A percentile compares a stretch with the other conserved stretches of the same genome.
Conservation (phyloP, 176 grass and related monocot species). For the Oryza glumipatula region DNA sequence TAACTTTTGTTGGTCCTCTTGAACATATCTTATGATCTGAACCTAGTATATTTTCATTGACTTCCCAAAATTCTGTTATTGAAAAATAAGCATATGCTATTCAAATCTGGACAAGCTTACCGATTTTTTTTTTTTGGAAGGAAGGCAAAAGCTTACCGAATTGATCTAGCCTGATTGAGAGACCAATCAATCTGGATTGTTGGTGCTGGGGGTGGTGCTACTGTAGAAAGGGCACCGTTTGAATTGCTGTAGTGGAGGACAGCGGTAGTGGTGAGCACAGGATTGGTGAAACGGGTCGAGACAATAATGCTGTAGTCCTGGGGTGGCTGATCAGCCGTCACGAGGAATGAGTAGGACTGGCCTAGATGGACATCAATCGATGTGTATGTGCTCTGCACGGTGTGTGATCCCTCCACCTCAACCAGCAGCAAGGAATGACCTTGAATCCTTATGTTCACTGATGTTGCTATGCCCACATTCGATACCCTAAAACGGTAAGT, state of each 20-base stretch:
- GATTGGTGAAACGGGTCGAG: conserved; percentile 78
- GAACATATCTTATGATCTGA: no score
- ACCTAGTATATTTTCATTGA: neutral
- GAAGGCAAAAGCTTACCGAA: conserved; percentile 39
- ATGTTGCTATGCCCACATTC: conserved; percentile 78
- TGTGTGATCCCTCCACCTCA: conserved; percentile 97
- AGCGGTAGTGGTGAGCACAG: conserved; percentile 62
- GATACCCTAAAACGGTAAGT: conserved; percentile 93
- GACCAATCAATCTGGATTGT: conserved; percentile 80
- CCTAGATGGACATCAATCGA: conserved; percentile 88
- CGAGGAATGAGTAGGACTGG: conserved; percentile 90
- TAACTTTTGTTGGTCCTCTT: no score
- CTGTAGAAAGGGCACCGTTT: conserved; percentile 30
- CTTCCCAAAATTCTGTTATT: no score
- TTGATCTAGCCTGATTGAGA: conserved; percentile 89
- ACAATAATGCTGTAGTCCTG: conserved; percentile 78
- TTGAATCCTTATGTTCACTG: conserved; percentile 93
- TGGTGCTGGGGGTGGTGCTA: conserved; percentile 58
- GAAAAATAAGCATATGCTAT: neutral
- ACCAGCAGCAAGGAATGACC: conserved; percentile 84
- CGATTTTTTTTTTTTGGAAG: no score
- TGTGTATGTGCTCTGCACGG: conserved; percentile 71
- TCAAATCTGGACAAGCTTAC: conserved; percentile 27
- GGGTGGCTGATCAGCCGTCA: conserved; percentile 74
- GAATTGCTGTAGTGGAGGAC: conserved; percentile 86